phyloP scores from a whole-genome alignment of 768 basidiomycete species.

The Serendipita sp. region DNA sequence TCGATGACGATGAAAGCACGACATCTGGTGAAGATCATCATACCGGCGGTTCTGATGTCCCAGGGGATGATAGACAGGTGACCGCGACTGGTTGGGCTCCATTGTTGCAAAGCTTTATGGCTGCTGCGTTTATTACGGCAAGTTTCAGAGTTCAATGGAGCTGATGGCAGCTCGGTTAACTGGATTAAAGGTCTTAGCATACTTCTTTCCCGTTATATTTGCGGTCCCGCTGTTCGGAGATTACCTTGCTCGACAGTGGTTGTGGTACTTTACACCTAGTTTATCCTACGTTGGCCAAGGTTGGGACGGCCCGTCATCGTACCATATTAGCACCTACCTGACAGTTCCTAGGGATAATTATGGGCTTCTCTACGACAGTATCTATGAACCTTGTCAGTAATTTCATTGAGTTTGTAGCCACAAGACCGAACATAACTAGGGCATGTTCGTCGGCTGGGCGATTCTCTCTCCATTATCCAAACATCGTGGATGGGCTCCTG shows the following conservation, averaged over 20 bases:
- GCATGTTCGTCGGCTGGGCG: constrained; percentile 95
- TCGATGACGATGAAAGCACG: background rate
- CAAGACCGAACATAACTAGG: constrained; percentile 28
- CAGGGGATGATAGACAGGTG: constrained; percentile 16
- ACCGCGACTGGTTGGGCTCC: constrained; percentile 51
- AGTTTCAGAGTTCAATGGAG: constrained; percentile 14
- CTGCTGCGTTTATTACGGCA: constrained; percentile 64
- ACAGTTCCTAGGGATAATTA: constrained; percentile 58
- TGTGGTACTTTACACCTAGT: constrained; percentile 88
- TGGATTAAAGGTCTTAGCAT: constrained; percentile 48
- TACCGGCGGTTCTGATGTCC: constrained; percentile 12
- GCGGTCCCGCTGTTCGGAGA: constrained; percentile 73
- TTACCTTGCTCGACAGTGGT: constrained; percentile 71
- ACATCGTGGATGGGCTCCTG: constrained; percentile 77
- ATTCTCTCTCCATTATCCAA: constrained; percentile 82
- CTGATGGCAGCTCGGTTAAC: background rate
- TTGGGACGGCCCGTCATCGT: constrained; percentile 13
- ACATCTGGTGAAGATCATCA: constrained; percentile 20
- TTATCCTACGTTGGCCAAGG: constrained; percentile 89
- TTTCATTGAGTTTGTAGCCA: background rate
- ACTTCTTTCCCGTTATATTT: constrained; percentile 81
- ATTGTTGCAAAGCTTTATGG: constrained; percentile 61
- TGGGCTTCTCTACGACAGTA: constrained; percentile 89
- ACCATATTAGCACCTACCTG: background rate
- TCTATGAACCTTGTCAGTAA: constrained; percentile 72